Evolutionary conservation across 2,329 filamentous ascomycete genomes (phyloP).

Genomic region (Aulographum hederae): DNA sequence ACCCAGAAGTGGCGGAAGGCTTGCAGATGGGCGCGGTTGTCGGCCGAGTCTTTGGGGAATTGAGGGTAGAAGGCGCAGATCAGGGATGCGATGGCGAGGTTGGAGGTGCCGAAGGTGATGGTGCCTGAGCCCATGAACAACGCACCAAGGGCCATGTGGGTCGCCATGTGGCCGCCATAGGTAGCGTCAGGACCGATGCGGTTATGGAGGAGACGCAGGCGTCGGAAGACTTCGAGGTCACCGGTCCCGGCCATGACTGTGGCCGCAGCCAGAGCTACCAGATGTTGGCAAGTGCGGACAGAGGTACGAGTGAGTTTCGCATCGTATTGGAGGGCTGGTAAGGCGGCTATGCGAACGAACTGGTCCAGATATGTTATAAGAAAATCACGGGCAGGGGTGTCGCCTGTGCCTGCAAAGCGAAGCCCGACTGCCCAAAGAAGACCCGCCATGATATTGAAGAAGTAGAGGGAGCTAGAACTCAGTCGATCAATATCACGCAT

Average conservation of each 20-base stretch:
- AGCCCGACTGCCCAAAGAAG: constrained; percentile 52
- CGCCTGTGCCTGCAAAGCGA: constrained; percentile 29
- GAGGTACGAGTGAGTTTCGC: constrained; percentile 67
- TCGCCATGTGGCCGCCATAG: constrained; percentile 85
- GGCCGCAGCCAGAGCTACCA: constrained; percentile 63
- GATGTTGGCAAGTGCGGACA: constrained; percentile 77
- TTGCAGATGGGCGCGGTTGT: constrained; percentile 88
- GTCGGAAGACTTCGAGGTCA: constrained; percentile 67
- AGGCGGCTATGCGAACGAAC: constrained; percentile 58
- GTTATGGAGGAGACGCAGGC: constrained; percentile 74
- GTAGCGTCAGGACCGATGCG: constrained; percentile 67
- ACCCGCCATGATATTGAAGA: constrained; percentile 82
- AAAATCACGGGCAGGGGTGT: constrained; percentile 56
- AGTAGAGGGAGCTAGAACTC: constrained; percentile 68
- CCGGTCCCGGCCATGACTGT: constrained; percentile 94
- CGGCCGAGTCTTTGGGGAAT: constrained; percentile 74
- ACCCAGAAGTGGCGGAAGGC: constrained; percentile 97
- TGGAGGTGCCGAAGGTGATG: constrained; percentile 75
- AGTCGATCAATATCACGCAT: constrained; percentile 43
- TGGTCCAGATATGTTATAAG: constrained; percentile 72
- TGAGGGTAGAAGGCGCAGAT: constrained; percentile 88
- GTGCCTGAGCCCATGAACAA: constrained; percentile 88
- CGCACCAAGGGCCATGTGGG: constrained; percentile 78
- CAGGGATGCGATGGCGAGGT: constrained; percentile 69
- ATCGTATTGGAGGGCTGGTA: constrained; percentile 53